Evolutionary conservation across 148 eudicot genomes (phyloP), one percentile per base, ranked within the genome.

Genomic region (Euryodendron excelsum): DNA sequence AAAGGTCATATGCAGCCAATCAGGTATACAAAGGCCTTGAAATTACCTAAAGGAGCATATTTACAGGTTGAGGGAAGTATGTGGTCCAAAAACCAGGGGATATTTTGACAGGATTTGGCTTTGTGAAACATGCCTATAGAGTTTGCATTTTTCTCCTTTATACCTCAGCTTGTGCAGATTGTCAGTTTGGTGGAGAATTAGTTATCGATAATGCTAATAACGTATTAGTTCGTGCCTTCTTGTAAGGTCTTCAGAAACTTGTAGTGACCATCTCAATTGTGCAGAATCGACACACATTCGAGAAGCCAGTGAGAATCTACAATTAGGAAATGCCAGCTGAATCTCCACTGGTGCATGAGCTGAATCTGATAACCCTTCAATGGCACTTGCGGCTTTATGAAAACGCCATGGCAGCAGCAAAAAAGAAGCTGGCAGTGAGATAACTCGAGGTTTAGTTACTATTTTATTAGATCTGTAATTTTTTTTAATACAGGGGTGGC

Each of bases 271-370:
- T 31, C 50, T 44, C 48, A 62, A 39, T 39, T 69, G 34, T 85
- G 90, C 98, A 95, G 98, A 95, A 90, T 53, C 98, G 97, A 23
- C 97, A 91, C 77, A 75, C 93, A 47, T 91, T 71, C 83, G 98
- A 95, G 91, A 95, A 90, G 90, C 92, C 98, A 1, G 97, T 95
- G 52, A 93, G 86, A 89, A 95, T 95, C 73, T 95, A 95, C 87
- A 95, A 95, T 73, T 95, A 85, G 82, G 39, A 64, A 77, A 34
- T 53, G 71, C 50, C n/a, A 23, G 15, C 58, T 39, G 53, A 61
- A 41, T 58, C 52, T 79, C 62, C 69, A 39, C 47, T 4, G 20
- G 28, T 66, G 21, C 45, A 36, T 66, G 68, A 4, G 41, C 27
- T 41, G 25, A 47, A 52, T 30, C 44, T 33, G 52, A 39, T 25